Percentiles rank a stretch among this genome's conserved stretches.
These are phyloP conservation scores for Cyclocybe cylindracea DNA, from an alignment of 768 basidiomycete genomes.

Conservation along the genomic window DNA sequence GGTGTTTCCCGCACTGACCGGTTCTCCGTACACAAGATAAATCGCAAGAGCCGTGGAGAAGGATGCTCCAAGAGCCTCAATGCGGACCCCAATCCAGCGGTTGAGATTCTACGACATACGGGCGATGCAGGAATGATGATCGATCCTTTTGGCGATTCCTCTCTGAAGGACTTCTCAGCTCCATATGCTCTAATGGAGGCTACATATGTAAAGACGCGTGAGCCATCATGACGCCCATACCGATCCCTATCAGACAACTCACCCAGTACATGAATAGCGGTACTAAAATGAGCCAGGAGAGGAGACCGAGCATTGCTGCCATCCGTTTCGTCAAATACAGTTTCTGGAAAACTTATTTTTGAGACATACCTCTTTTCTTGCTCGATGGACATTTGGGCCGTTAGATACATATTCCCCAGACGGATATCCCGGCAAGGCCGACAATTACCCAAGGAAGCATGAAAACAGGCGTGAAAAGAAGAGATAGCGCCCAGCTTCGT, in stretches of 20 bases:
- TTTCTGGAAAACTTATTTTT: constrained; percentile 2
- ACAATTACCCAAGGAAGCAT: constrained; percentile 39
- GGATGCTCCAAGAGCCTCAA: constrained; percentile 57
- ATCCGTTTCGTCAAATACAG: neutral
- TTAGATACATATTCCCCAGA: constrained; percentile 43
- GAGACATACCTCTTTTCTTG: constrained; percentile 33
- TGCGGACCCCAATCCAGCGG: constrained; percentile 46
- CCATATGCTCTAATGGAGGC: constrained; percentile 66
- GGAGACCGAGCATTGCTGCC: constrained; percentile 21
- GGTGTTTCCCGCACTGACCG: constrained; percentile 39
- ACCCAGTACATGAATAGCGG: constrained; percentile 55
- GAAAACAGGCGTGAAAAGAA: constrained; percentile 44
- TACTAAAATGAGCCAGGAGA: constrained; percentile 18
- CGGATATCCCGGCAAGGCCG: constrained; percentile 37
- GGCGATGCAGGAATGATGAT: constrained; percentile 46
- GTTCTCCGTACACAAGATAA: constrained; percentile 51
- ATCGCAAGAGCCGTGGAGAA: constrained; percentile 55
- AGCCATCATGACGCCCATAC: constrained; percentile 21
- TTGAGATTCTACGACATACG: constrained; percentile 50
- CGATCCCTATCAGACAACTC: constrained; percentile 37
- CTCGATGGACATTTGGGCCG: constrained; percentile 42
- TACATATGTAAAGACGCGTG: constrained; percentile 8
- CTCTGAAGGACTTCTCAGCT: constrained; percentile 49
- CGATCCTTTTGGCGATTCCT: constrained; percentile 48
- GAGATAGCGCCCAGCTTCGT: constrained; percentile 41